Percentiles rank a stretch among this genome's conserved stretches.
These are phyloP conservation scores for Curvularia lunata DNA, from an alignment of 2,329 filamentous ascomycete species.

Conservation along the genomic window DNA sequence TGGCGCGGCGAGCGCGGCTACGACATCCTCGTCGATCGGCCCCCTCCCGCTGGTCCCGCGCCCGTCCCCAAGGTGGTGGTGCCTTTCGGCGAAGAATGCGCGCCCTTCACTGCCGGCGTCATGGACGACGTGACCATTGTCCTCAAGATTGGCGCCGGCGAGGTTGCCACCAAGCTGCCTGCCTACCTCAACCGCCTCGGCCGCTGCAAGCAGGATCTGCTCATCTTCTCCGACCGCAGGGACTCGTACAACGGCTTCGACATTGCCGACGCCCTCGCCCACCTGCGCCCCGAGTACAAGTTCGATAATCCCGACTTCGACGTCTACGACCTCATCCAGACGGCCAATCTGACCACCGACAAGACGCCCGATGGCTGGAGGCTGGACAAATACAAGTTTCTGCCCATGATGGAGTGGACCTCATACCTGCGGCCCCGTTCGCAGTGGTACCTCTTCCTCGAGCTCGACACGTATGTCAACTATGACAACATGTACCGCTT, in stretches of 20 bases:
- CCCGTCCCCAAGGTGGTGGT: slow-evolving; percentile 35
- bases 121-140: slow-evolving; percentile 60
- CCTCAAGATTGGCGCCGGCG: slow-evolving; percentile 64
- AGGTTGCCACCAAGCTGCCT: slow-evolving; percentile 63
- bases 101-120: slow-evolving; percentile 40
- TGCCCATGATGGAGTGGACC: slow-evolving; percentile 62
- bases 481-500: slow-evolving; percentile 52
- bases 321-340: slow-evolving; percentile 57
- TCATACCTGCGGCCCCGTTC: slow-evolving; percentile 43
- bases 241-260: slow-evolving; percentile 59
- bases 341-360: slow-evolving; percentile 40
- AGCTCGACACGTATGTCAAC: slow-evolving; percentile 49
- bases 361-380: slow-evolving; percentile 61
- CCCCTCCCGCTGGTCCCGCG: slow-evolving; percentile 28
- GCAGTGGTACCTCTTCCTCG: slow-evolving; percentile 48
- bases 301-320: slow-evolving; percentile 58
- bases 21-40: slow-evolving; percentile 38
- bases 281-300: slow-evolving; percentile 51
- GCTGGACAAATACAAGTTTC: slow-evolving; percentile 65
- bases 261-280: slow-evolving; percentile 56
- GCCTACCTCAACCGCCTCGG: slow-evolving; percentile 62
- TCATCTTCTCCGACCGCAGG: slow-evolving; percentile 65
- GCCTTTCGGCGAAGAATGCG: slow-evolving; percentile 40
- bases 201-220: slow-evolving; percentile 61
- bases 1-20: slow-evolving; percentile 40